Percentiles rank a stretch among this genome's conserved stretches.
These are phyloP conservation scores for Phytophthora tubulina DNA, from an alignment of 352 stramenopile genomes.

Conservation along the genomic window DNA sequence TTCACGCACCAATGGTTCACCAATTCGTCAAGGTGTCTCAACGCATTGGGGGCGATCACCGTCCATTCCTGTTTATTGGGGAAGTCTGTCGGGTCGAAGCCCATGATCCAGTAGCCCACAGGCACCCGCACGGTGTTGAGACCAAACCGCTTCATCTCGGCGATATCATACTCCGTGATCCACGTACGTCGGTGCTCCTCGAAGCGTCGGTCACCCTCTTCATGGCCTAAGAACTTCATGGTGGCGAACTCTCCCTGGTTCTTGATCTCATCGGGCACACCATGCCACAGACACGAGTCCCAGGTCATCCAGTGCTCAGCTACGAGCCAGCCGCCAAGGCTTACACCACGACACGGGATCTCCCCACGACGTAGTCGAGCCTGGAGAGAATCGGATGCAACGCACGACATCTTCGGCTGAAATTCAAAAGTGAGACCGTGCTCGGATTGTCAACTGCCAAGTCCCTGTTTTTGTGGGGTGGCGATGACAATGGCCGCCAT, in stretches of 20 bases:
- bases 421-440: constrained; percentile 30
- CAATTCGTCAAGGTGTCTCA: constrained; percentile 64
- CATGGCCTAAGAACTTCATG: constrained; percentile 60
- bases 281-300: constrained; percentile 67
- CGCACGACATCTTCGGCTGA: constrained; percentile 8
- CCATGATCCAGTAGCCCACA: constrained; percentile 85
- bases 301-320: constrained; percentile 86
- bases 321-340: constrained; percentile 84
- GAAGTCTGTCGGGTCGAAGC: constrained; percentile 70
- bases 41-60: constrained; percentile 51
- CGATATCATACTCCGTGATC: constrained; percentile 81
- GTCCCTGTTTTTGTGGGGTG: constrained; percentile 25
- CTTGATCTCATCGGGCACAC: constrained; percentile 55
- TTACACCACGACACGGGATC: constrained; percentile 67
- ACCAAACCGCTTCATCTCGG: constrained; percentile 64
- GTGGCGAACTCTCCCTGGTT: constrained; percentile 76
- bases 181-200: constrained; percentile 72
- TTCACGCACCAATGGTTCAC: constrained; percentile 59
- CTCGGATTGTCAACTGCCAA: constrained; percentile 20
- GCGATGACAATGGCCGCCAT: no score
- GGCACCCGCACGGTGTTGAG: constrained; percentile 88
- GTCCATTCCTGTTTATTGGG: constrained; percentile 56
- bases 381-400: constrained; percentile 57
- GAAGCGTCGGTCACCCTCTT: constrained; percentile 45
- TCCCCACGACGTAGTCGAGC: constrained; percentile 65